Conservation (phyloP, 441 rosid species). For the Theobroma grandiflorum region DNA sequence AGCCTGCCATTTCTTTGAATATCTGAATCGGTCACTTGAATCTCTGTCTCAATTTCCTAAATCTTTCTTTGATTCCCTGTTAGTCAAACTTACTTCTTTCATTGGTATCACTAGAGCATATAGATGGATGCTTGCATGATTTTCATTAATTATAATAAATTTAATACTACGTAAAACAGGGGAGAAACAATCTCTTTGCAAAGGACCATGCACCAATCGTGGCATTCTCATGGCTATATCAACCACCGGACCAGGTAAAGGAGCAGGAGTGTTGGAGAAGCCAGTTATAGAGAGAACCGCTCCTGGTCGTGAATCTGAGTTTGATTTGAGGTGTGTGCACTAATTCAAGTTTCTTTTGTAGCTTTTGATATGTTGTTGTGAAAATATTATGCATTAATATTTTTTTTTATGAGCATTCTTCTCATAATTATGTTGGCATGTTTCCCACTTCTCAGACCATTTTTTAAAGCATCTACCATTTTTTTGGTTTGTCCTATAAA, state of each 20-base stretch:
- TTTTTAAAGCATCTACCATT: neutral
- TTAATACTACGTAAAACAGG: constrained; percentile 46
- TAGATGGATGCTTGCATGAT: constrained; percentile 21
- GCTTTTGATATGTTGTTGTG: neutral
- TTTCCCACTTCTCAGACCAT: neutral
- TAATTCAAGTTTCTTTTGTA: constrained; percentile 1
- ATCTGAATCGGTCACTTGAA: neutral
- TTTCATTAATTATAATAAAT: constrained; percentile 26
- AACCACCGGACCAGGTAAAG: constrained; percentile 73
- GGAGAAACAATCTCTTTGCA: constrained; percentile 57
- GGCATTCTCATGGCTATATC: constrained; percentile 64
- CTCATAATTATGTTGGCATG: neutral
- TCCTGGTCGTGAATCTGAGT: constrained; percentile 91
- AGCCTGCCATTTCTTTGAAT: neutral
- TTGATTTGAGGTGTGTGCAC: constrained; percentile 71
- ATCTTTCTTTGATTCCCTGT: neutral
- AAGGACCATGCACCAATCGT: constrained; percentile 65
- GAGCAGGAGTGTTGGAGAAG: constrained; percentile 87
- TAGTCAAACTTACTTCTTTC: neutral
- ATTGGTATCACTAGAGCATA: neutral
- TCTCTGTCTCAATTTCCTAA: constrained; percentile 4
- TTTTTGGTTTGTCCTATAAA: neutral
- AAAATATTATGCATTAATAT: neutral
- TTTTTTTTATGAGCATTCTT: neutral
- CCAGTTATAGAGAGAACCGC: constrained; percentile 83